These are phyloP conservation scores for Antrodiella citrinella DNA, from an alignment of 768 basidiomycete species.

Conservation along the genomic window DNA sequence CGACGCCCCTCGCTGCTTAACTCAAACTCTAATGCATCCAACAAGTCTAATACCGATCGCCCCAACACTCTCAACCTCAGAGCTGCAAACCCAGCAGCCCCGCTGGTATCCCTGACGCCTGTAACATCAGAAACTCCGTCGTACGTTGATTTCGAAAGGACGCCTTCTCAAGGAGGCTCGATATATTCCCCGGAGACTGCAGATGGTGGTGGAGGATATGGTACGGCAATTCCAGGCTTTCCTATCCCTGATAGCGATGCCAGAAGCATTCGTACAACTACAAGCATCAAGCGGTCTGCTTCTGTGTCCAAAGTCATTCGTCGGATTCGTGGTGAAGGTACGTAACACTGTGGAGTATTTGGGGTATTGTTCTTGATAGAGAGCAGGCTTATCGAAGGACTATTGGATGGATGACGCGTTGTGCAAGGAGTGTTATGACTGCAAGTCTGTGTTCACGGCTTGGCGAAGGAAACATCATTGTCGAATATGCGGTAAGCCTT, in stretches of 20 bases:
- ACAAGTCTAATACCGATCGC: conserved; percentile 45
- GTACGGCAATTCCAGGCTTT: conserved; percentile 83
- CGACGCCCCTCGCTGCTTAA: conserved; percentile 52
- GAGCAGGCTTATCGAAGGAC: conserved; percentile 74
- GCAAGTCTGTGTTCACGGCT: conserved; percentile 87
- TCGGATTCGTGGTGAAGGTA: conserved; percentile 84
- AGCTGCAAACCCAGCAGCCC: conserved; percentile 58
- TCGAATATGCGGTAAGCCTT: conserved; percentile 86
- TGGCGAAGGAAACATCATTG: conserved; percentile 98
- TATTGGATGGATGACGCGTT: conserved; percentile 99
- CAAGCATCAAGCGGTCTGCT: conserved; percentile 61
- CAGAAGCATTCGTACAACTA: conserved; percentile 70
- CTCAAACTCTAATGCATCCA: conserved; percentile 38
- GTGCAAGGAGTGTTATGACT: conserved; percentile 93
- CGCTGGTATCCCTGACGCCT: conserved; percentile 78
- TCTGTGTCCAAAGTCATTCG: conserved; percentile 91
- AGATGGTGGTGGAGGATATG: conserved; percentile 50
- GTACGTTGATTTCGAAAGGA: conserved; percentile 56
- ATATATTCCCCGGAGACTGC: conserved; percentile 48
- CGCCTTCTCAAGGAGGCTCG: conserved; percentile 42
- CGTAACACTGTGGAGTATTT: conserved; percentile 10
- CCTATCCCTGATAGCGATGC: conserved; percentile 82
- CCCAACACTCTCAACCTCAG: conserved; percentile 49
- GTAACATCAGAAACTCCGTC: conserved; percentile 75
- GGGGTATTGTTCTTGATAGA: background rate